These are phyloP conservation scores for Leishmania arabica DNA, from an alignment of 208 protist genomes.

Conservation along the genomic window DNA sequence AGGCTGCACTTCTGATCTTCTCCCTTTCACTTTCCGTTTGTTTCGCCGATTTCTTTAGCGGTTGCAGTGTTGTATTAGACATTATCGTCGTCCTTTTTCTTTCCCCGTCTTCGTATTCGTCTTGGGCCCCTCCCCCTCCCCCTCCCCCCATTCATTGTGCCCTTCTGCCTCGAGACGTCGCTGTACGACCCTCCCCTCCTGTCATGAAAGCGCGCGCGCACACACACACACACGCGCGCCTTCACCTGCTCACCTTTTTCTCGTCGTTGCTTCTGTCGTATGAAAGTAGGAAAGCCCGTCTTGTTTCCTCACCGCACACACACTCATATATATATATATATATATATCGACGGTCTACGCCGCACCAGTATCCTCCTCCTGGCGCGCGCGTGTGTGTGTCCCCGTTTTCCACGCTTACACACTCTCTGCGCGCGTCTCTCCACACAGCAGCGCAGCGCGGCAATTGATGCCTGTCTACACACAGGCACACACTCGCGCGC, in stretches of 20 bases:
- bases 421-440: background rate
- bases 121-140: background rate
- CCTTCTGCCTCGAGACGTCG: background rate
- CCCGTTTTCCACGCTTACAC: background rate
- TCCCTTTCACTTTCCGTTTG: background rate
- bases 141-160: background rate
- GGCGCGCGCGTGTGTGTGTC: background rate
- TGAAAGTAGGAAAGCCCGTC: background rate
- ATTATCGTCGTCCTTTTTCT: too few species aligned
- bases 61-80: too few species aligned
- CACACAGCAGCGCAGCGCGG: background rate
- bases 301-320: background rate
- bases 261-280: background rate
- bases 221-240: background rate
- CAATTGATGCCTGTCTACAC: background rate
- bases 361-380: background rate
- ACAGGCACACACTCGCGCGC: background rate
- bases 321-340: too few species aligned
- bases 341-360: background rate
- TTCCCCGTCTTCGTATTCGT: too few species aligned
- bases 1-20: background rate
- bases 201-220: background rate
- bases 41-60: too few species aligned
- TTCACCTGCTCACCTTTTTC: background rate
- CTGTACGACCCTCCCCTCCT: background rate